Evolutionary conservation across 208 protist genomes (phyloP).

Genomic region (Angomonas deanei): DNA sequence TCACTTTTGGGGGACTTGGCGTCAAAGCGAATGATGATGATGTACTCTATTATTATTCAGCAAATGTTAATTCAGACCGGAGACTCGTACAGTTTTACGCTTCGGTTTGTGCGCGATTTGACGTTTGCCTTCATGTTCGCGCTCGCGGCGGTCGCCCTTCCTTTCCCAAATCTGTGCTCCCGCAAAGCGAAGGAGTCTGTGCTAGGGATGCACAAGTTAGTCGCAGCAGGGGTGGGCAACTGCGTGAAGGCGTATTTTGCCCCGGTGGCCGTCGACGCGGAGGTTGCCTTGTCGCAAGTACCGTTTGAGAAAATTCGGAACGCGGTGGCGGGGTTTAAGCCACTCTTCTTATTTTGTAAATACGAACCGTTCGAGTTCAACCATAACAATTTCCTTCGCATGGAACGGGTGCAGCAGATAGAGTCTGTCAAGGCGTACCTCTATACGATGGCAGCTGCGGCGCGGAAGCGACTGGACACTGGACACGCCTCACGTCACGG

Average conservation of each 20-base stretch:
- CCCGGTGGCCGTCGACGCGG: conserved; percentile 34
- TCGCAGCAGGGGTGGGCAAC: conserved; percentile 46
- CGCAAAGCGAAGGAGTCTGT: conserved; percentile 26
- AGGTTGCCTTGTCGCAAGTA: conserved; percentile 33
- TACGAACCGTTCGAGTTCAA: conserved; percentile 44
- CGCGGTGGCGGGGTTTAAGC: conserved; percentile 13
- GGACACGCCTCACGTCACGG: neutral
- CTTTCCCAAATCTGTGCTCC: conserved; percentile 33
- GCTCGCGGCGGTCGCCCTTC: conserved; percentile 24
- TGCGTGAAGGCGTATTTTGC: conserved; percentile 53
- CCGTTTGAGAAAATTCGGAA: conserved; percentile 33
- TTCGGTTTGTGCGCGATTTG: conserved; percentile 37
- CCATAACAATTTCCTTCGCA: conserved; percentile 25
- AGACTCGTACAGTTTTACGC: conserved; percentile 17
- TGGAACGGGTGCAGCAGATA: conserved; percentile 28
- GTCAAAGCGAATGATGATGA: conserved; percentile 43
- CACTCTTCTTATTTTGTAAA: conserved; percentile 16
- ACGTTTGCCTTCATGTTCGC: conserved; percentile 28
- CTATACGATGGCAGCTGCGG: conserved; percentile 37
- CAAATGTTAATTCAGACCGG: conserved; percentile 33
- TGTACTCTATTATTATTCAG: conserved; percentile 58
- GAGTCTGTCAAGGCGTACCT: conserved; percentile 29
- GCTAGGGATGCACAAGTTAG: conserved; percentile 33
- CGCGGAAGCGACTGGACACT: conserved; percentile 4
- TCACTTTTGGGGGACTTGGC: conserved; percentile 47